Percentiles rank a stretch among this genome's conserved stretches.
Evolutionary conservation across 306 rosid species (phyloP).

Genomic region (Lagenaria siceraria): DNA sequence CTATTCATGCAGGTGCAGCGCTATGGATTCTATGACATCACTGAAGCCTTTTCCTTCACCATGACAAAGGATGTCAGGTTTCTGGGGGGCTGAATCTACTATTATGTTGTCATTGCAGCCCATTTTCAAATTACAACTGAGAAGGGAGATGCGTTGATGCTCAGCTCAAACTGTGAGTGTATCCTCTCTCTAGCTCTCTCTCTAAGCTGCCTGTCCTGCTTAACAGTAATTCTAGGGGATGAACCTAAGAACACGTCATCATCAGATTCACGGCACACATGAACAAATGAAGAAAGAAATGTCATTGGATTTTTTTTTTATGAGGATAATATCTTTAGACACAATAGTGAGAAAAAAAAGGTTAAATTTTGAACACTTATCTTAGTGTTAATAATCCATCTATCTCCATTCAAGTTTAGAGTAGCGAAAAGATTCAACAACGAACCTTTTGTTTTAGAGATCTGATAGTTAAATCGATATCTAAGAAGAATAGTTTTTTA

Average conservation of each 20-base stretch:
- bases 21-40: neutral
- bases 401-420: neutral
- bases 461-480: neutral
- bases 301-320: too few species aligned
- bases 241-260: neutral
- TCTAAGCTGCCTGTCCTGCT: neutral
- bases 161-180: neutral
- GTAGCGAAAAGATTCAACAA: neutral
- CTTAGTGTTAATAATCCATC: neutral
- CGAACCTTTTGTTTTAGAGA: neutral
- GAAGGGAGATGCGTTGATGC: neutral
- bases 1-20: neutral
- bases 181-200: neutral
- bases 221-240: neutral
- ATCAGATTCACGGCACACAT: neutral
- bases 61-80: neutral
- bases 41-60: neutral
- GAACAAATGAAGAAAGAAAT: neutral
- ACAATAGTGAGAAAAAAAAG: neutral
- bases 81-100: neutral
- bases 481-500: neutral
- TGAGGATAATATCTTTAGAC: too few species aligned
- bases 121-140: neutral
- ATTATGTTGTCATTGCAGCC: neutral
- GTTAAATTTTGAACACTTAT: neutral